A percentile compares a stretch with the other conserved stretches of the same genome.
phyloP scores from a whole-genome alignment of 129 eudicot species.

The Tagetes patula region DNA sequence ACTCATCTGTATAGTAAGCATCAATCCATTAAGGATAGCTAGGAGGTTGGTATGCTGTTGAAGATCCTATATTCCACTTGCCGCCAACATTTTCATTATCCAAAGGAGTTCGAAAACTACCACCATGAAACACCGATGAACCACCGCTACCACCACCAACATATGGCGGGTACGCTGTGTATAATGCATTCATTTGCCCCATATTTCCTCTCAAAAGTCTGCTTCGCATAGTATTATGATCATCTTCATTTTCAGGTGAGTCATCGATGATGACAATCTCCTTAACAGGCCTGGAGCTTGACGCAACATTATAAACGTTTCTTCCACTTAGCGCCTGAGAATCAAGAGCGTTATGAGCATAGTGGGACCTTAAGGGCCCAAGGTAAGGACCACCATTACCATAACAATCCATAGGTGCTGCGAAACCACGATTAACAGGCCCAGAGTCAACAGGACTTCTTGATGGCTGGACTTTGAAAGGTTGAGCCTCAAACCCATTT shows the following conservation, averaged over 20 bases:
- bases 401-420: constrained; percentile 25
- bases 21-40: constrained; percentile 33
- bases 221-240: constrained; percentile 16
- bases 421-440: constrained; percentile 34
- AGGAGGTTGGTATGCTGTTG: constrained; percentile 35
- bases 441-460: constrained; percentile 25
- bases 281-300: constrained; percentile 25
- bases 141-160: constrained; percentile 19
- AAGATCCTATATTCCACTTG: constrained; percentile 46
- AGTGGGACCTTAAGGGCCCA: constrained; percentile 21
- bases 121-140: constrained; percentile 32
- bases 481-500: constrained; percentile 22
- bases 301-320: constrained; percentile 17
- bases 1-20: constrained; percentile 40
- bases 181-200: constrained; percentile 35
- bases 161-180: constrained; percentile 25
- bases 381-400: background rate
- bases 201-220: constrained; percentile 22
- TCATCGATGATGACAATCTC: constrained; percentile 55
- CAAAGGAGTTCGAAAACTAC: constrained; percentile 28
- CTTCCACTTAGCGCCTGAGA: constrained; percentile 7
- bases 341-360: constrained; percentile 22
- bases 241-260: constrained; percentile 34
- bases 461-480: constrained; percentile 24
- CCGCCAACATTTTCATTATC: constrained; percentile 32